A percentile compares a stretch with the other conserved stretches of the same genome.
These are phyloP conservation scores for Naganishia vishniacii DNA, from an alignment of 768 basidiomycete species.

Conservation along the genomic window DNA sequence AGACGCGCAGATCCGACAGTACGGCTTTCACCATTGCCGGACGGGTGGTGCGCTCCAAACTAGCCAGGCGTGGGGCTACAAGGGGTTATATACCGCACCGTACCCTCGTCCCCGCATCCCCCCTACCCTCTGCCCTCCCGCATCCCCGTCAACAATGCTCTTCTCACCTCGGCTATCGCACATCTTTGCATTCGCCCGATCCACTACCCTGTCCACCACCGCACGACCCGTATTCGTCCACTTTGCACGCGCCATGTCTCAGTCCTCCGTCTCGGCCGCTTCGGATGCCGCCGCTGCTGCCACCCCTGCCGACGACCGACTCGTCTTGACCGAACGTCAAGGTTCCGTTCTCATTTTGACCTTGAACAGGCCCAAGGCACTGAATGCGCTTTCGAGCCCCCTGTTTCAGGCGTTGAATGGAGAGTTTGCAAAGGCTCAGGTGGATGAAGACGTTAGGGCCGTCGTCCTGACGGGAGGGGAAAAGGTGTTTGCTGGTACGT, in stretches of 20 bases:
- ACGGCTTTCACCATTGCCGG: too few species aligned
- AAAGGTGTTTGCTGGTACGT: slow-evolving; percentile 83
- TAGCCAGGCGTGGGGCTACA: too few species aligned
- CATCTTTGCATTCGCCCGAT: background rate
- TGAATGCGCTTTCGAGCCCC: slow-evolving; percentile 74
- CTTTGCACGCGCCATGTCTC: background rate
- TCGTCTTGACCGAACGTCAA: slow-evolving; percentile 36
- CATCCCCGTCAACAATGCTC: background rate
- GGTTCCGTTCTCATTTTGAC: slow-evolving; percentile 41
- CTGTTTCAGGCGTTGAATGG: slow-evolving; percentile 76
- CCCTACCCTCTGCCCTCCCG: background rate
- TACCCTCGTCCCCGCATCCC: background rate
- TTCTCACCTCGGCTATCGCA: background rate
- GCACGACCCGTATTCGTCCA: background rate
- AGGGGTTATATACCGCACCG: background rate
- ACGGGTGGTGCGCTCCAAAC: too few species aligned
- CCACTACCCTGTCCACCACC: background rate
- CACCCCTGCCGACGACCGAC: slow-evolving; percentile 30
- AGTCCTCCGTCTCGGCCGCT: too few species aligned
- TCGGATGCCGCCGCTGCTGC: slow-evolving; percentile 24
- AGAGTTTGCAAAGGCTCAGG: slow-evolving; percentile 66
- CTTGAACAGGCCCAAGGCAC: slow-evolving; percentile 44
- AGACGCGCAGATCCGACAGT: too few species aligned
- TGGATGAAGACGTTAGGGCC: slow-evolving; percentile 67
- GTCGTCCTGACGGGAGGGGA: slow-evolving; percentile 89